Base-by-base conservation (phyloP, 208 protist species). In the Lotmaria passim region DNA sequence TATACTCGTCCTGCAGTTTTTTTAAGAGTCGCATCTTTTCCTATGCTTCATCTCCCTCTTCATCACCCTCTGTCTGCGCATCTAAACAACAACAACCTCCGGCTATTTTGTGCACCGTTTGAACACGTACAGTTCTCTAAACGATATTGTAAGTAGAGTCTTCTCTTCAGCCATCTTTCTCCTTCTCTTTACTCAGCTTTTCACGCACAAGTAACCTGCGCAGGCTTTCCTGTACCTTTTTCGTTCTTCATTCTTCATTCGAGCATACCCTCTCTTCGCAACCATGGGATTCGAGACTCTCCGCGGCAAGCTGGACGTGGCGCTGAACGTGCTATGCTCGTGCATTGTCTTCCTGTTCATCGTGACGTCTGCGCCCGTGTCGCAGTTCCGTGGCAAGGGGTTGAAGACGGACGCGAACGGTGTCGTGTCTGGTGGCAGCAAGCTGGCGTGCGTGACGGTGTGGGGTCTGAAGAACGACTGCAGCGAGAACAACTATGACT, bases 391-490 rank as follows among this genome's bases (percentile, higher is more conserved):
- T 21, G 79, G 79, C 55, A 73, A 46, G 58, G 76, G 79, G 24
- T n/a, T 78, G 4, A 30, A 17, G 10, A n/a, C 14, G 23, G 31
- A 8, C 34, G 39, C 12, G 31, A 38, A 39, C 19, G 57, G 51
- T 15, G 69, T 56, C 28, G 50, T 28, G 23, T 8, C 15, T 10
- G 50, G 55, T 52, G 68, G 58, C 6, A 48, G 46, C 56, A 79
- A 81, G 71, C 34, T 73, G 14, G 62, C 76, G 21, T 89, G 83
- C 38, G 64, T 89, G 58, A 83, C 83, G 3, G 59, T 67, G 63
- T 89, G 79, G 79, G 83, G 83, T 30, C 11, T 76, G 48, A 89
- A 86, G 74, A 69, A 71, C 21, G 66, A 82, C 50, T 89, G 83
- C 78, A 47, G 41, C 38, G 5, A 52, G 26, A 78, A 66, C 47